Conservation (phyloP, 2,329 filamentous ascomycete species). For the Dryadomyces sulphureus region DNA sequence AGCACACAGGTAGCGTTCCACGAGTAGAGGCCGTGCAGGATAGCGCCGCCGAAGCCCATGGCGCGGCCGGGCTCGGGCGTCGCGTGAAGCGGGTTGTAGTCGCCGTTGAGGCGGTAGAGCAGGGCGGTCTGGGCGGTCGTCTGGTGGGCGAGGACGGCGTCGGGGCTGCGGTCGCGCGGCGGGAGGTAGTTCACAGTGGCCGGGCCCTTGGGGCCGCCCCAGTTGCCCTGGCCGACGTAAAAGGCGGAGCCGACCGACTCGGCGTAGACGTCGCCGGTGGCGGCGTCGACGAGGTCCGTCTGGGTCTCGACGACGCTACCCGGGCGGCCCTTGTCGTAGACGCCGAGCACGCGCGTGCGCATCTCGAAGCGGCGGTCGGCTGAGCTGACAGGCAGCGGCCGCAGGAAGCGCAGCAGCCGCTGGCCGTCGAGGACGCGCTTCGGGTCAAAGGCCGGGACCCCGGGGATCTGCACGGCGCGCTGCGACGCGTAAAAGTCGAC, state of each 20-base stretch:
- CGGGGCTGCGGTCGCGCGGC: constrained; percentile 54
- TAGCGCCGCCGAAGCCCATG: constrained; percentile 83
- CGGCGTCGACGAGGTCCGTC: constrained; percentile 57
- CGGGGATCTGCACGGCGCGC: constrained; percentile 52
- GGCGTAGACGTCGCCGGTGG: constrained; percentile 54
- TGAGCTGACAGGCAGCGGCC: constrained; percentile 58
- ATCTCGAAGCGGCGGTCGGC: constrained; percentile 62
- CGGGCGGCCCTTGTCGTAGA: constrained; percentile 80
- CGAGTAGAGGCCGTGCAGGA: constrained; percentile 79
- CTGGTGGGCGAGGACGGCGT: constrained; percentile 55
- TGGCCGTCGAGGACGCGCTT: constrained; percentile 70
- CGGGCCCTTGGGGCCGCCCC: constrained; percentile 84
- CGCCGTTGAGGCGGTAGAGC: constrained; percentile 75
- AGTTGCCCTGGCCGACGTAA: constrained; percentile 64
- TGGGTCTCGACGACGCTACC: constrained; percentile 72
- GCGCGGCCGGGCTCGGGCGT: constrained; percentile 70
- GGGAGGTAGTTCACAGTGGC: constrained; percentile 66
- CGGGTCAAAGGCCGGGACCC: constrained; percentile 62
- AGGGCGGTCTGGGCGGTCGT: constrained; percentile 58
- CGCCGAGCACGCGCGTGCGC: constrained; percentile 62
- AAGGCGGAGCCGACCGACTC: constrained; percentile 58
- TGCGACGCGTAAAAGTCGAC: constrained; percentile 71
- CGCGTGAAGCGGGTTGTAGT: constrained; percentile 88
- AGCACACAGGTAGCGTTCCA: constrained; percentile 71
- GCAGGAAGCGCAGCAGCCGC: constrained; percentile 63